These are phyloP conservation scores for Tuber borchii DNA, from an alignment of 495 filamentous ascomycete species.

Conservation along the genomic window DNA sequence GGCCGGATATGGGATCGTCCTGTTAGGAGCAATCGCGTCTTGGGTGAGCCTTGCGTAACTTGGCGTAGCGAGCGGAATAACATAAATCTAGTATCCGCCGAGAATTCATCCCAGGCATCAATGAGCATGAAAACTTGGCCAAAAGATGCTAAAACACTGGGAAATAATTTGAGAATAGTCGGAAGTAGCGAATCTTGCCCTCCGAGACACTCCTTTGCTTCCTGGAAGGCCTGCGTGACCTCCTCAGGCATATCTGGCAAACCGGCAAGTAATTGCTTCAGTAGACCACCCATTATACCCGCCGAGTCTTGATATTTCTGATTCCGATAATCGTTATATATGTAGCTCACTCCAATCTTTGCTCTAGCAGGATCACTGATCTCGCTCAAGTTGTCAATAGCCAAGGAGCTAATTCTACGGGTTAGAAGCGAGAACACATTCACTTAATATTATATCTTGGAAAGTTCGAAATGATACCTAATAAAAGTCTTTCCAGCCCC, in stretches of 20 bases:
- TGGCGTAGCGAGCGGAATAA: background rate
- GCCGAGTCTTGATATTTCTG: background rate
- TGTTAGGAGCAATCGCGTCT: background rate
- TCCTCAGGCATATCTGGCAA: background rate
- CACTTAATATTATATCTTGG: background rate
- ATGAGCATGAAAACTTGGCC: background rate
- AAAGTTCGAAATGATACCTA: background rate
- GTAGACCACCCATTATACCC: background rate
- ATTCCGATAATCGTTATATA: background rate
- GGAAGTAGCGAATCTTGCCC: background rate
- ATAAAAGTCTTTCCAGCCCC: background rate
- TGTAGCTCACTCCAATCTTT: background rate
- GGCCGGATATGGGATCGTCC: background rate
- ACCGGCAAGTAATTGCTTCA: background rate
- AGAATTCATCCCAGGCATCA: background rate
- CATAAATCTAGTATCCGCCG: background rate
- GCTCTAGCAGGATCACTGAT: background rate
- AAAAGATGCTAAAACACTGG: background rate
- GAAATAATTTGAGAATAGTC: background rate
- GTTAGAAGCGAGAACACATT: background rate
- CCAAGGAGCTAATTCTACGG: background rate
- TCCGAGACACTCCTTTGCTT: background rate
- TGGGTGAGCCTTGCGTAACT: background rate
- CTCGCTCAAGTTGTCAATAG: background rate
- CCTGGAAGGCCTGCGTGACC: background rate